These are phyloP conservation scores for Zygnema circumcarinatum DNA, from an alignment of 139 green algal species.

Conservation along the genomic window DNA sequence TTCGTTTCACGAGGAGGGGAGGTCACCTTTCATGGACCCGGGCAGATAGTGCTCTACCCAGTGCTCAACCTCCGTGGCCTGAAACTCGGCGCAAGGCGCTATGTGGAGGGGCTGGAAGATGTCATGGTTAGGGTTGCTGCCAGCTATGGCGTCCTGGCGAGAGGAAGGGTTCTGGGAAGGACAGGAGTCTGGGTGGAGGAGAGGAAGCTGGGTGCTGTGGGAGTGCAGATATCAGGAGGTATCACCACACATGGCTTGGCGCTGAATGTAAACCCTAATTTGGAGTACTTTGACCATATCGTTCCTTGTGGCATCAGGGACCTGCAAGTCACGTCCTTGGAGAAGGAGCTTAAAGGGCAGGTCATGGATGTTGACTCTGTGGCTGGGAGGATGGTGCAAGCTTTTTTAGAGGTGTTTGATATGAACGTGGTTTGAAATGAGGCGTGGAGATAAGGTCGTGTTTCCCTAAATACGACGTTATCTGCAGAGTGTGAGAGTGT, in stretches of 20 bases:
- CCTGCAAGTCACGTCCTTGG: constrained; percentile 50
- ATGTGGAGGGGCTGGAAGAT: constrained; percentile 92
- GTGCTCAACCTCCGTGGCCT: constrained; percentile 77
- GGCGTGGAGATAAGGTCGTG: too few species aligned
- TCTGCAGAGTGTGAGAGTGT: too few species aligned
- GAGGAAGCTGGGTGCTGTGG: constrained; percentile 89
- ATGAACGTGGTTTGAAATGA: constrained; percentile 18
- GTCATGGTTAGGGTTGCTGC: constrained; percentile 69
- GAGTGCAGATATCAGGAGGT: constrained; percentile 88
- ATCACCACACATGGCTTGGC: constrained; percentile 89
- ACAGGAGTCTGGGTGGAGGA: constrained; percentile 88
- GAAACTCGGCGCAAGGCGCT: constrained; percentile 77
- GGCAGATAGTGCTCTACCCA: constrained; percentile 91
- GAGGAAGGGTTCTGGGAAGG: constrained; percentile 66
- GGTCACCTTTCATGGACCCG: constrained; percentile 61
- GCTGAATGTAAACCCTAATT: constrained; percentile 83
- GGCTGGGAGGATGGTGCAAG: background rate
- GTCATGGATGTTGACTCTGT: constrained; percentile 3
- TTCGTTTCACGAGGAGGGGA: constrained; percentile 38
- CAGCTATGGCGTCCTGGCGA: constrained; percentile 57
- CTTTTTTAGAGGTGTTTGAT: constrained; percentile 26
- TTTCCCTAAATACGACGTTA: too few species aligned
- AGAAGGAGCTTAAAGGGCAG: constrained; percentile 27
- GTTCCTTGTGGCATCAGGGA: constrained; percentile 64
- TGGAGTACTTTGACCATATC: constrained; percentile 80